A percentile compares a stretch with the other conserved stretches of the same genome.
Evolutionary conservation across 1,284 basidiomycete genomes (phyloP).

Genomic region (Xerocomus cyaneibrunnescens): DNA sequence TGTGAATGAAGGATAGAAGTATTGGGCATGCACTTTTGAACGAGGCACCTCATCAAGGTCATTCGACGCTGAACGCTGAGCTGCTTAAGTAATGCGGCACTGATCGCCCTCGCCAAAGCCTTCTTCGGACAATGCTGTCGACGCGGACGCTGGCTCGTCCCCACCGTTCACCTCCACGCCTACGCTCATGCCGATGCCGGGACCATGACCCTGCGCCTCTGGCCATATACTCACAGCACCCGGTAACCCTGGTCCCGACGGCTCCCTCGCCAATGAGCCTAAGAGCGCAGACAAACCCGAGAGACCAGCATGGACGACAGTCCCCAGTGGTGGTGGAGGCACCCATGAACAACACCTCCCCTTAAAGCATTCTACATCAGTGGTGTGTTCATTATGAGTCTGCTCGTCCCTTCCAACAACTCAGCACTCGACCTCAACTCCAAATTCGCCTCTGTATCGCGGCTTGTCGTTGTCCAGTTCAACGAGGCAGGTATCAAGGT

Average conservation of each 20-base stretch:
- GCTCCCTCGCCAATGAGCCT: not conserved
- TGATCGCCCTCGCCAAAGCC: slow-evolving; percentile 26
- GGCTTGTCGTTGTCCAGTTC: too few relatives aligned
- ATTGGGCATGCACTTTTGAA: not conserved
- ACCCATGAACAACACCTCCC: not conserved
- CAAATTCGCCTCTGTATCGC: too few relatives aligned
- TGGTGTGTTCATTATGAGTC: too few relatives aligned
- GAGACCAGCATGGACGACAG: not conserved
- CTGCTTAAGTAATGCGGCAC: slow-evolving; percentile 22
- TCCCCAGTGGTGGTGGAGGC: slow-evolving; percentile 9
- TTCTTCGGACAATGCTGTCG: slow-evolving; percentile 15
- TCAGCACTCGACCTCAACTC: too few relatives aligned
- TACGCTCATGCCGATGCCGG: not conserved
- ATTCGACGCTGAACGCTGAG: slow-evolving; percentile 10
- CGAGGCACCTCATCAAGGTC: not conserved
- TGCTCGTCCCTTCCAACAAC: too few relatives aligned
- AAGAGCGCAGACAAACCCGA: not conserved
- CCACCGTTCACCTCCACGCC: not conserved
- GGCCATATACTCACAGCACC: not conserved
- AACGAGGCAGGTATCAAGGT: too few relatives aligned
- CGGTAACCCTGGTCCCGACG: not conserved
- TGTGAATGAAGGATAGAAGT: not conserved
- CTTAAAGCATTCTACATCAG: too few relatives aligned
- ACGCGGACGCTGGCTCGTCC: not conserved
- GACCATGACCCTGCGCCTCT: not conserved